These are phyloP conservation scores for Sporothrix euskadiensis DNA, from an alignment of 2,329 filamentous ascomycete species.

Conservation along the genomic window DNA sequence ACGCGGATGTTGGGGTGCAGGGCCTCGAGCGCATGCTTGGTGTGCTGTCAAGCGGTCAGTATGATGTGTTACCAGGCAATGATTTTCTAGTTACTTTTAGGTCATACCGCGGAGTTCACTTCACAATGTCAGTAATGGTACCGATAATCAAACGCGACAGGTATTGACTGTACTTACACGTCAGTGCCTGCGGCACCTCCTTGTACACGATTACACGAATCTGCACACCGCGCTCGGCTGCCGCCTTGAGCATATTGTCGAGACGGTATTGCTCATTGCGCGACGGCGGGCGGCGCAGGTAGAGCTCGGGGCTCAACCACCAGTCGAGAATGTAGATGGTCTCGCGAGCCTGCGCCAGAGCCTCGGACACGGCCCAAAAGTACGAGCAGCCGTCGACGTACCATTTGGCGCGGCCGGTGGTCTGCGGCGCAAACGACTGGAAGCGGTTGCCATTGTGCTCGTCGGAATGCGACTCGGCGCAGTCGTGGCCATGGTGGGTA, in stretches of 20 bases:
- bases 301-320: conserved; percentile 89
- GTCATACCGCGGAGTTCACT: conserved; percentile 29
- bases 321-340: conserved; percentile 85
- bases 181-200: conserved; percentile 79
- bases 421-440: conserved; percentile 70
- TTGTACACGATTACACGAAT: conserved; percentile 91
- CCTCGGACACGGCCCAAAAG: conserved; percentile 80
- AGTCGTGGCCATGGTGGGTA: conserved; percentile 47
- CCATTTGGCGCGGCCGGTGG: conserved; percentile 79
- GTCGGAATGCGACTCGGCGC: conserved; percentile 46
- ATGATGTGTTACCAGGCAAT: not conserved
- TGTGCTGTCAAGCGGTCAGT: conserved; percentile 55
- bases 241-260: conserved; percentile 77
- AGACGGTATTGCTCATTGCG: conserved; percentile 81
- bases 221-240: conserved; percentile 79
- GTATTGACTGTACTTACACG: conserved; percentile 59
- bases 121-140: conserved; percentile 48
- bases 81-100: not conserved
- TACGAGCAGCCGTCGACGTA: conserved; percentile 83
- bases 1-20: conserved; percentile 84
- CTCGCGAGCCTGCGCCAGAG: conserved; percentile 68
- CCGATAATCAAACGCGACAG: not conserved
- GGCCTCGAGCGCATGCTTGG: conserved; percentile 73
- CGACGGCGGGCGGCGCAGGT: conserved; percentile 78
- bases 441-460: conserved; percentile 55